Conservation (phyloP, 306 rosid species). For the Benincasa hispida region DNA sequence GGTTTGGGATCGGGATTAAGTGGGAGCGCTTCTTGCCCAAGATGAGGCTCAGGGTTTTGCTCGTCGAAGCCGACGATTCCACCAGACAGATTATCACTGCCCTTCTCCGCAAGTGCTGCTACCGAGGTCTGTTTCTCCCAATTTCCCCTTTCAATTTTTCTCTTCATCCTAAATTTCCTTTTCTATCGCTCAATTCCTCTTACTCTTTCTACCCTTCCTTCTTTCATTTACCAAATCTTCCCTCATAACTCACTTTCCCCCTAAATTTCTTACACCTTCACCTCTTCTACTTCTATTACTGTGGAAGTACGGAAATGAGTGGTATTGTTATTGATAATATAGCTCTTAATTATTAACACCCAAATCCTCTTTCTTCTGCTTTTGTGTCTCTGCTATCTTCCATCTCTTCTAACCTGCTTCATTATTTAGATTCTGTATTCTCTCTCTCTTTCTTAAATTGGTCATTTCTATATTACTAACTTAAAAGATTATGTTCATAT, state of each 20-base stretch:
- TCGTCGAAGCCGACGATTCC: slow-evolving; percentile 91
- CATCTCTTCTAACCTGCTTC: not conserved
- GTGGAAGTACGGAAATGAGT: too few relatives aligned
- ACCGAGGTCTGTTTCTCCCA: slow-evolving; percentile 39
- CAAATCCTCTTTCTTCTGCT: not conserved
- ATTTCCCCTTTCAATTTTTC: not conserved
- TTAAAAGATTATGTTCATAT: not conserved
- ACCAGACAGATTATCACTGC: slow-evolving; percentile 87
- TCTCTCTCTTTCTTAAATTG: not conserved
- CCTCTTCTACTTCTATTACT: not conserved
- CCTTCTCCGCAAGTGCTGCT: slow-evolving; percentile 85
- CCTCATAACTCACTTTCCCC: too few relatives aligned
- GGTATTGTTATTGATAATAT: too few relatives aligned
- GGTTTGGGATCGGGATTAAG: slow-evolving; percentile 30
- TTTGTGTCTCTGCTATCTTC: not conserved
- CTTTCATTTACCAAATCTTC: too few relatives aligned
- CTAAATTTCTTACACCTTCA: too few relatives aligned
- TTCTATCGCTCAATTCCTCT: too few relatives aligned
- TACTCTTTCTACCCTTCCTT: too few relatives aligned
- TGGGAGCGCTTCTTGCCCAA: slow-evolving; percentile 71
- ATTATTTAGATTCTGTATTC: not conserved
- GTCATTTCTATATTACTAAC: not conserved
- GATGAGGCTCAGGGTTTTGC: slow-evolving; percentile 59
- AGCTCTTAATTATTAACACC: not conserved
- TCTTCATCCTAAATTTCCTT: not conserved